These are phyloP conservation scores for Dichotomopilus funicola DNA, from an alignment of 2,329 filamentous ascomycete genomes.

Conservation along the genomic window DNA sequence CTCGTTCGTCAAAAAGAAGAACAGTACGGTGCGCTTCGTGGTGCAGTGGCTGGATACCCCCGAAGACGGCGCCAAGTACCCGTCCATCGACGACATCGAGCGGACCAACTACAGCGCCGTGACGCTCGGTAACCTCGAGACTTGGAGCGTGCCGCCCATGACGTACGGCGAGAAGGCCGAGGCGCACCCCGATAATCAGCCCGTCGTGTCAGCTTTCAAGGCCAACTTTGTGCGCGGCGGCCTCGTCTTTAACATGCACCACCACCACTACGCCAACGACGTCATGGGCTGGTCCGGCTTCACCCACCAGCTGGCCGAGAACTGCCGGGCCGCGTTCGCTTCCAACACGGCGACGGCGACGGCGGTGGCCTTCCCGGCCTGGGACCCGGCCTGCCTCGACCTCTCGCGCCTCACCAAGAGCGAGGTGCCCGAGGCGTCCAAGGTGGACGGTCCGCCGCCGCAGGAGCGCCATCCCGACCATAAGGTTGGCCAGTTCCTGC, in stretches of 20 bases:
- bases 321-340: slow-evolving; percentile 31
- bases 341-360: slow-evolving; percentile 4
- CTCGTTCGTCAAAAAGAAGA: slow-evolving; percentile 26
- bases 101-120: slow-evolving; percentile 29
- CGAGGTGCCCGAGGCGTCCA: slow-evolving; percentile 24
- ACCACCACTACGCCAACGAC: slow-evolving; percentile 38
- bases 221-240: slow-evolving; percentile 38
- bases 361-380: slow-evolving; percentile 27
- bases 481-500: slow-evolving; percentile 22
- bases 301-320: slow-evolving; percentile 37
- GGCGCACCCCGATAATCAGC: slow-evolving; percentile 30
- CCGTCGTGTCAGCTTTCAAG: slow-evolving; percentile 33
- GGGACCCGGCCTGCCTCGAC: slow-evolving; percentile 32
- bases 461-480: slow-evolving; percentile 21
- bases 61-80: slow-evolving; percentile 25
- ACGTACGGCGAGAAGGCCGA: slow-evolving; percentile 35
- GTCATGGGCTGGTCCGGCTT: slow-evolving; percentile 36
- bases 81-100: slow-evolving; percentile 34
- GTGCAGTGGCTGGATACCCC: slow-evolving; percentile 27
- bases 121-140: slow-evolving; percentile 29
- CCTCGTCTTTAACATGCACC: slow-evolving; percentile 35
- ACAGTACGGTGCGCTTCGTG: slow-evolving; percentile 25
- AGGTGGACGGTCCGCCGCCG: slow-evolving; percentile 30
- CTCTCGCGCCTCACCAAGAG: slow-evolving; percentile 30
- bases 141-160: slow-evolving; percentile 33